Percentiles rank a stretch among this genome's conserved stretches.
Conservation (phyloP, 73 alveolate species). For the Halteria grandinella region DNA sequence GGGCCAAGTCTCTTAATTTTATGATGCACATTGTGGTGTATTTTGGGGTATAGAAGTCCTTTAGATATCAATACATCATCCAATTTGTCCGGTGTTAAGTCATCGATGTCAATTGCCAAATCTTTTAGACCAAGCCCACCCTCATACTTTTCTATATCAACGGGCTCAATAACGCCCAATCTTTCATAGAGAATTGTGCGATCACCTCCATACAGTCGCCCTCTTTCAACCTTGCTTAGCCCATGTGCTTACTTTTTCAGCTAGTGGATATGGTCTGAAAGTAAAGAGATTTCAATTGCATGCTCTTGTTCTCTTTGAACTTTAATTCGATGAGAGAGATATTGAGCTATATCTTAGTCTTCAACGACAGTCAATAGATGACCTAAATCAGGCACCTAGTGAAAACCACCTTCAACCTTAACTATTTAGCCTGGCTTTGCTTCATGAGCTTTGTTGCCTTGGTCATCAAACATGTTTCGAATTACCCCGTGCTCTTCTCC, state of each 20-base stretch:
- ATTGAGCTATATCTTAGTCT: constrained; percentile 67
- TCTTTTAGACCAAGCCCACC: constrained; percentile 36
- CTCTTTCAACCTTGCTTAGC: constrained; percentile 44
- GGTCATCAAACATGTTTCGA: constrained; percentile 73
- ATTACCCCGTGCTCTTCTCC: constrained; percentile 83
- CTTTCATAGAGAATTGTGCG: constrained; percentile 18
- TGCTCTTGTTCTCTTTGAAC: constrained; percentile 25
- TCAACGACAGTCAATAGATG: constrained; percentile 58
- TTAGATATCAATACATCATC: constrained; percentile 24
- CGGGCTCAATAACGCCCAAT: constrained; percentile 52
- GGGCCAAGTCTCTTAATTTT: constrained; percentile 17
- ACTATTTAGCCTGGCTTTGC: constrained; percentile 88
- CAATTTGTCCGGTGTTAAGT: background rate
- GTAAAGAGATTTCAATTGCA: background rate
- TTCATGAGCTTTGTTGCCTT: constrained; percentile 53
- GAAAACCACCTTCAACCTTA: constrained; percentile 80
- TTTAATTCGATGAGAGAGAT: constrained; percentile 14
- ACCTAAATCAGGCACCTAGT: constrained; percentile 83
- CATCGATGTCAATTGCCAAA: too few species aligned
- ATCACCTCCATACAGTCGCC: constrained; percentile 60
- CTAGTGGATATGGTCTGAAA: background rate
- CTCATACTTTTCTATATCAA: constrained; percentile 41
- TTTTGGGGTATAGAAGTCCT: background rate
- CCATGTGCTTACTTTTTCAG: constrained; percentile 39
- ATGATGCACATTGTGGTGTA: constrained; percentile 37